Percentiles rank a stretch among this genome's conserved stretches.
These are phyloP conservation scores for Naematelia aurantialba DNA, from an alignment of 768 basidiomycete species.

Conservation along the genomic window DNA sequence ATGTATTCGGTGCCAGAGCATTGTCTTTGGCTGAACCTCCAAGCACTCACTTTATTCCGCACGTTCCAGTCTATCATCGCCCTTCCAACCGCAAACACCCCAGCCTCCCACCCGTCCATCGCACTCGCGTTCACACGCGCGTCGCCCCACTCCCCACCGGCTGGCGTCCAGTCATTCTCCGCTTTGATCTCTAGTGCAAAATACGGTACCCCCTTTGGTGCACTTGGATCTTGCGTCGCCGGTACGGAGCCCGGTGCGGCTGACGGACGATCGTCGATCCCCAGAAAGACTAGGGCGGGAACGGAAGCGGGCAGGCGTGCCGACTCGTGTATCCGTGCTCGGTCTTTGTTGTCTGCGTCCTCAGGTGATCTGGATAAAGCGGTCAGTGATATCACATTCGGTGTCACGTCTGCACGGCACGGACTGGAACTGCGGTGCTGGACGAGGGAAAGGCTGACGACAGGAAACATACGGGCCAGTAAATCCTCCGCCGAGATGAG, in stretches of 20 bases:
- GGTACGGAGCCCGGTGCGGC: conserved; percentile 49
- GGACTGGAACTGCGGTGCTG: no score
- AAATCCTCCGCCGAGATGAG: conserved; percentile 42
- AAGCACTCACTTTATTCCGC: conserved; percentile 66
- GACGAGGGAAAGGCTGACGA: not conserved
- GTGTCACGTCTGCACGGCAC: no score
- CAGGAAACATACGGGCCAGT: conserved; percentile 24
- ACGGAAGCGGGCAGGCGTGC: conserved; percentile 29
- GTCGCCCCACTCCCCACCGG: conserved; percentile 53
- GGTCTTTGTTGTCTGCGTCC: conserved; percentile 17
- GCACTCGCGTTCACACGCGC: conserved; percentile 41
- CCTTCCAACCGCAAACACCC: conserved; percentile 71
- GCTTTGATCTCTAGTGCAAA: conserved; percentile 73
- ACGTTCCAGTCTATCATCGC: conserved; percentile 90
- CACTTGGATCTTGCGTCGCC: conserved; percentile 62
- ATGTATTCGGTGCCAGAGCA: not conserved
- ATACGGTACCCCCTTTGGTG: conserved; percentile 75
- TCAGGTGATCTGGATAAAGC: conserved; percentile 11
- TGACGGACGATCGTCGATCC: conserved; percentile 44
- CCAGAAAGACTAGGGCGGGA: conserved; percentile 44
- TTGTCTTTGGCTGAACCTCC: no score
- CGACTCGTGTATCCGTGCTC: conserved; percentile 55
- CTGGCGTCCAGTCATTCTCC: conserved; percentile 29
- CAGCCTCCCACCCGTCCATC: conserved; percentile 65
- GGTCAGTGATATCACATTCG: no score